A percentile compares a stretch with the other conserved stretches of the same genome.
Evolutionary conservation across 73 alveolate species (phyloP).

Genomic region (Breviolum minutum): DNA sequence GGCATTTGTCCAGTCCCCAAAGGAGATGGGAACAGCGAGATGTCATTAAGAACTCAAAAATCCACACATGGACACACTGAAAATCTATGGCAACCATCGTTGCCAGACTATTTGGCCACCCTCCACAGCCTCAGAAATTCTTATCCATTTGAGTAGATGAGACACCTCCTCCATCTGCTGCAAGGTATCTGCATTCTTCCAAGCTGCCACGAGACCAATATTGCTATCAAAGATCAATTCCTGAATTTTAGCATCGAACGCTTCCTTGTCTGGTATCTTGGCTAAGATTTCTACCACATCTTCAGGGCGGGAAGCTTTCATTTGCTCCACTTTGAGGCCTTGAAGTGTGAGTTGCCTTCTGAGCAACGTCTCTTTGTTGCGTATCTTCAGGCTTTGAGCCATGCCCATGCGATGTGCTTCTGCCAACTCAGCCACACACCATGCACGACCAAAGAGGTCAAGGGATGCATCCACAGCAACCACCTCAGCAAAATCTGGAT

Average conservation of each 20-base stretch:
- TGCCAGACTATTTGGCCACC: not conserved
- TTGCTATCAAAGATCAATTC: not conserved
- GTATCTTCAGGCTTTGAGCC: not conserved
- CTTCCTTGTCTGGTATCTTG: constrained; percentile 18
- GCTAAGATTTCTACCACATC: not conserved
- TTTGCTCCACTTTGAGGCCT: not conserved
- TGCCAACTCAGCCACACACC: not conserved
- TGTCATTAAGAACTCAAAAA: too few species aligned
- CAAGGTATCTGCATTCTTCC: not conserved
- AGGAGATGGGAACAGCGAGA: too few species aligned
- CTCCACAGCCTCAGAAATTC: not conserved
- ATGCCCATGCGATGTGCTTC: not conserved
- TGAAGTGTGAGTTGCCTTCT: not conserved
- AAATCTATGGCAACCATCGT: not conserved
- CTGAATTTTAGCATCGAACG: not conserved
- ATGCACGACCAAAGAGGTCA: not conserved
- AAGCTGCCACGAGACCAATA: not conserved
- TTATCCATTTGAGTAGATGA: not conserved
- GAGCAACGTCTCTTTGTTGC: not conserved
- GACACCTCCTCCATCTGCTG: constrained; percentile 13
- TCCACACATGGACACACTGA: not conserved
- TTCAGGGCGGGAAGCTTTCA: not conserved
- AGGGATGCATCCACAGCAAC: not conserved
- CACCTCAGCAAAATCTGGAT: not conserved
- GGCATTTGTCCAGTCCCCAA: too few species aligned